Conservation (phyloP, 2,329 filamentous ascomycete genomes). For the Hymenoscyphus albidus region DNA sequence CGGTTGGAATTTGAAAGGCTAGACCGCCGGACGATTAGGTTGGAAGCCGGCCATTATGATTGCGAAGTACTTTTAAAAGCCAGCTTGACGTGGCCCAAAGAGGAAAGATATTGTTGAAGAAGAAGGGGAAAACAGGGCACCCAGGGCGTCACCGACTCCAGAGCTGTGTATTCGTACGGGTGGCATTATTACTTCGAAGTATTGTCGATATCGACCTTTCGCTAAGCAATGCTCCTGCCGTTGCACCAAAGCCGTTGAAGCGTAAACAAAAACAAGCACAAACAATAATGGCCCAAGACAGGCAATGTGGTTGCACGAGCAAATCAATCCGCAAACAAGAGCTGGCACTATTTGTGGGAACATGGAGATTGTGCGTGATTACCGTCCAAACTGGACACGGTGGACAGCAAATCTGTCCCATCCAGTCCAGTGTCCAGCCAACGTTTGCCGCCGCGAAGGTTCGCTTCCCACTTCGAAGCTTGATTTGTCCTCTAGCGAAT, state of each 20-base stretch:
- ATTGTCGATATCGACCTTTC: not conserved
- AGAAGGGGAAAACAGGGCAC: not conserved
- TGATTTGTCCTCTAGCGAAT: not conserved
- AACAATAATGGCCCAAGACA: not conserved
- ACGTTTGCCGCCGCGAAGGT: not conserved
- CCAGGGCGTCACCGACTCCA: not conserved
- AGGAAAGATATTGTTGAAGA: not conserved
- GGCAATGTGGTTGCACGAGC: not conserved
- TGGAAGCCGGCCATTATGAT: not conserved
- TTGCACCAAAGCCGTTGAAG: not conserved
- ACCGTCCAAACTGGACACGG: not conserved
- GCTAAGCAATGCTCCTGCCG: not conserved
- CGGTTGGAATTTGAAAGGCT: not conserved
- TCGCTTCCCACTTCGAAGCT: not conserved
- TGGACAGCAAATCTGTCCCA: not conserved
- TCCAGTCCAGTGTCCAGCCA: not conserved
- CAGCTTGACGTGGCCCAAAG: not conserved
- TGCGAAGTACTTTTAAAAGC: not conserved
- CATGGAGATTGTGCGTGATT: not conserved
- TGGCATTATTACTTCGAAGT: not conserved
- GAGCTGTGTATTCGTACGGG: not conserved
- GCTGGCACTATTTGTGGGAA: not conserved
- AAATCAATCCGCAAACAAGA: not conserved
- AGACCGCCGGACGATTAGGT: not conserved
- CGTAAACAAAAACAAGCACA: conserved; percentile 1